Percentiles rank a stretch among this genome's conserved stretches.
These are phyloP conservation scores for Gossypium longicalyx DNA, from an alignment of 345 rosid species.

Conservation along the genomic window DNA sequence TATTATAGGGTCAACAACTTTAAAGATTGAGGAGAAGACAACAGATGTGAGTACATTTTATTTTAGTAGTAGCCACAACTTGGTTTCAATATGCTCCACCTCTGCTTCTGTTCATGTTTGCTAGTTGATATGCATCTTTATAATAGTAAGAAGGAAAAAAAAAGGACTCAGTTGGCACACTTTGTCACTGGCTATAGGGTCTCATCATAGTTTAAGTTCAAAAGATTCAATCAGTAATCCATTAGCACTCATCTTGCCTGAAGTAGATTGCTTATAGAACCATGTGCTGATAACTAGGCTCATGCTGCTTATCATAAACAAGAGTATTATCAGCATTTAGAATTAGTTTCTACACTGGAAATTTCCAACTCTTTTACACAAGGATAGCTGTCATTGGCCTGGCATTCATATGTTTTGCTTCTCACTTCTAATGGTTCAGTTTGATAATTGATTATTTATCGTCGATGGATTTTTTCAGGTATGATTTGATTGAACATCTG, in stretches of 20 bases:
- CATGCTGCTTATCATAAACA: neutral
- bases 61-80: neutral
- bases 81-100: neutral
- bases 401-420: neutral
- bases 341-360: neutral
- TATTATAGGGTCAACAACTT: neutral
- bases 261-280: neutral
- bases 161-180: neutral
- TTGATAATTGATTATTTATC: neutral
- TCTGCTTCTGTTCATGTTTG: neutral
- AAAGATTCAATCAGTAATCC: neutral
- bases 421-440: neutral
- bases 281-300: neutral
- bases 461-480: constrained; percentile 11
- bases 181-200: neutral
- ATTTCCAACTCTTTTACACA: neutral
- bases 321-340: neutral
- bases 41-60: constrained; percentile 1
- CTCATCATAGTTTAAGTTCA: neutral
- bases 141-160: neutral
- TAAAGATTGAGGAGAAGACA: neutral
- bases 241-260: neutral
- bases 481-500: neutral
- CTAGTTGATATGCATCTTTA: neutral
- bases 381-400: neutral